Conservation (phyloP, 1,139 yeast genomes). For the Geotrichum cucujoidarum region DNA sequence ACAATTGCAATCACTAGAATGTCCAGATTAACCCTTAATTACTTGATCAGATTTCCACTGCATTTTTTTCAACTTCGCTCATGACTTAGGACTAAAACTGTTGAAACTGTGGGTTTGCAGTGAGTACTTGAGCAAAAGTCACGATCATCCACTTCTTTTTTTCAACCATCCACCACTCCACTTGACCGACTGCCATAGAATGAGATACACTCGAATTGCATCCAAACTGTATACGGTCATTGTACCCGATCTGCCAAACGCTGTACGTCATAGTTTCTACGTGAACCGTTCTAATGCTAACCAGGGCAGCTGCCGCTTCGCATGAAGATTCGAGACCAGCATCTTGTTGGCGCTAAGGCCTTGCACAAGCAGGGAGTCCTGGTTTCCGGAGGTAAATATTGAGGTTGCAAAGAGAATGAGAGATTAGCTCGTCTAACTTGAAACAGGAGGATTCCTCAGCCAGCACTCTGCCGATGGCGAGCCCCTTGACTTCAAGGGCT, state of each 20-base stretch:
- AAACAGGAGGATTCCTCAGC: constrained; percentile 31
- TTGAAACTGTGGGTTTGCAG: no score
- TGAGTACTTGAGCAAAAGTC: no score
- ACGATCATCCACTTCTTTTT: no score
- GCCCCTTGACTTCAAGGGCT: constrained; percentile 61
- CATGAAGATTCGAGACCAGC: constrained; percentile 48
- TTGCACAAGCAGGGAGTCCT: constrained; percentile 51
- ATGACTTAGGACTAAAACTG: no score
- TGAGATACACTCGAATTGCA: neutral
- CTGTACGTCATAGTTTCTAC: constrained; percentile 36
- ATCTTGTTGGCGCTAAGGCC: constrained; percentile 52
- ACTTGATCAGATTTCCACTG: no score
- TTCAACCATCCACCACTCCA: neutral
- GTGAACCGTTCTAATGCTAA: neutral
- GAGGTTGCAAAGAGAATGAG: constrained; percentile 44
- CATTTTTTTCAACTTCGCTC: no score
- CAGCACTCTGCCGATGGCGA: constrained; percentile 41
- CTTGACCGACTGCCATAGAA: neutral
- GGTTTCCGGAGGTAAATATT: constrained; percentile 56
- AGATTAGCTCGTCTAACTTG: neutral
- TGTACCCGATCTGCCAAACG: constrained; percentile 62
- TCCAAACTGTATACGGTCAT: constrained; percentile 43
- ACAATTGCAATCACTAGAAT: no score
- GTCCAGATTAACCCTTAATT: no score
- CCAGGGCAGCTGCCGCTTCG: constrained; percentile 29